These are phyloP conservation scores for Amaranthus cruentus DNA, from an alignment of 148 eudicot genomes.

Conservation along the genomic window DNA sequence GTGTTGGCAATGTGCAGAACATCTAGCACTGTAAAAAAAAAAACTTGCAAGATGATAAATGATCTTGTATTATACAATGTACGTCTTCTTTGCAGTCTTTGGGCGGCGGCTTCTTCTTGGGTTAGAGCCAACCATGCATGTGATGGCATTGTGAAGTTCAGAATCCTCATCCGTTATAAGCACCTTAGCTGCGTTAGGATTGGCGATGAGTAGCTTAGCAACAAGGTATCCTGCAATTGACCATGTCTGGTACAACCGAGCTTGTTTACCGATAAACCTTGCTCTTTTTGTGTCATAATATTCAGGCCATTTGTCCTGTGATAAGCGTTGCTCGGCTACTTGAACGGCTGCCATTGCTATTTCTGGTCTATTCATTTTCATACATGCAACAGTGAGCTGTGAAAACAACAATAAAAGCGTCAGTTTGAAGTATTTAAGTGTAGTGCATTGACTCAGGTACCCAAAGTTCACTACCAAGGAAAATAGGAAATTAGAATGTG, in stretches of 20 bases:
- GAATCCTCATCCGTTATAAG: conserved; percentile 52
- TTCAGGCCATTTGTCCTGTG: conserved; percentile 77
- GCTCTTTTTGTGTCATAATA: conserved; percentile 70
- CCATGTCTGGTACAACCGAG: conserved; percentile 70
- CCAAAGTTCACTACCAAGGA: too few species aligned
- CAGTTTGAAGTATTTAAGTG: neutral
- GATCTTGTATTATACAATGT: conserved; percentile 40
- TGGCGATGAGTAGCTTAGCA: conserved; percentile 52
- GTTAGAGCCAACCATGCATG: conserved; percentile 41
- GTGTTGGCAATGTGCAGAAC: neutral
- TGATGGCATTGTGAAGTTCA: conserved; percentile 51
- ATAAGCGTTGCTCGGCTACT: conserved; percentile 54
- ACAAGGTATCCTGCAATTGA: conserved; percentile 79
- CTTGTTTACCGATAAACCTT: conserved; percentile 68
- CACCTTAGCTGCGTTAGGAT: conserved; percentile 52
- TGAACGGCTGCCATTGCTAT: conserved; percentile 57
- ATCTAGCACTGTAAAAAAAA: neutral
- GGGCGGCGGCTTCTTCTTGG: conserved; percentile 61
- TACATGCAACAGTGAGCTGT: conserved; percentile 78
- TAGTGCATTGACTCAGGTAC: too few species aligned
- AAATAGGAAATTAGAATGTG: neutral
- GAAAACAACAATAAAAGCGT: neutral
- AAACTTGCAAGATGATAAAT: neutral
- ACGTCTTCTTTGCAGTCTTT: conserved; percentile 42
- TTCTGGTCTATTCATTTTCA: conserved; percentile 75